Conservation (phyloP, 2,329 filamentous ascomycete species). For the Penicillium sp. region DNA sequence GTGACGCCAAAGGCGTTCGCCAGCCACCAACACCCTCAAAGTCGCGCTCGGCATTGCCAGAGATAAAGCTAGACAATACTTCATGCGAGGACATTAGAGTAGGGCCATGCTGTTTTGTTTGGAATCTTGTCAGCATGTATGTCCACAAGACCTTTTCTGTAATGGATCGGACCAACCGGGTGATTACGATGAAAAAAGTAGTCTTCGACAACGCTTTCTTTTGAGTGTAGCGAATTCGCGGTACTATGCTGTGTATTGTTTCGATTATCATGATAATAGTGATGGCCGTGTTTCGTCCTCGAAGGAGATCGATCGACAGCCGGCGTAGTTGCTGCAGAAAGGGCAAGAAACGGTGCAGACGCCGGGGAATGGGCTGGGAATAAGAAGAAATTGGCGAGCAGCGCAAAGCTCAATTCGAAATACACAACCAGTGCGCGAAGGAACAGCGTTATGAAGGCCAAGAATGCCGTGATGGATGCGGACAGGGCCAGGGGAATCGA, state of each 20-base stretch:
- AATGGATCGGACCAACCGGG: neutral
- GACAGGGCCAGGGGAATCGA: conserved; percentile 61
- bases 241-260: neutral
- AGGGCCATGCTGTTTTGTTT: conserved; percentile 2
- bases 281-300: neutral
- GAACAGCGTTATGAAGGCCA: conserved; percentile 60
- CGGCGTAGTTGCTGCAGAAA: conserved; percentile 10
- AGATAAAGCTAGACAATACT: conserved; percentile 25
- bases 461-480: conserved; percentile 59
- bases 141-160: neutral
- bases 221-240: neutral
- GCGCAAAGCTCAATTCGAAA: conserved; percentile 57
- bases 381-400: conserved; percentile 39
- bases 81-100: conserved; percentile 13
- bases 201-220: conserved; percentile 5
- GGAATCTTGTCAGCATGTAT: neutral
- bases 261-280: neutral
- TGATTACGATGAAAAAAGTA: conserved; percentile 6
- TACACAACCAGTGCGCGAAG: conserved; percentile 61
- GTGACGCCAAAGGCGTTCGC: conserved; percentile 23
- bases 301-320: neutral
- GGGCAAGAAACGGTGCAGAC: conserved; percentile 7
- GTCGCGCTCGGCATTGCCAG: conserved; percentile 35
- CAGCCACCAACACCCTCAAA: conserved; percentile 44
- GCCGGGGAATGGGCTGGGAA: conserved; percentile 10